Evolutionary conservation across 2,329 filamentous ascomycete species (phyloP).

Genomic region (Pestalotiopsis sp.): DNA sequence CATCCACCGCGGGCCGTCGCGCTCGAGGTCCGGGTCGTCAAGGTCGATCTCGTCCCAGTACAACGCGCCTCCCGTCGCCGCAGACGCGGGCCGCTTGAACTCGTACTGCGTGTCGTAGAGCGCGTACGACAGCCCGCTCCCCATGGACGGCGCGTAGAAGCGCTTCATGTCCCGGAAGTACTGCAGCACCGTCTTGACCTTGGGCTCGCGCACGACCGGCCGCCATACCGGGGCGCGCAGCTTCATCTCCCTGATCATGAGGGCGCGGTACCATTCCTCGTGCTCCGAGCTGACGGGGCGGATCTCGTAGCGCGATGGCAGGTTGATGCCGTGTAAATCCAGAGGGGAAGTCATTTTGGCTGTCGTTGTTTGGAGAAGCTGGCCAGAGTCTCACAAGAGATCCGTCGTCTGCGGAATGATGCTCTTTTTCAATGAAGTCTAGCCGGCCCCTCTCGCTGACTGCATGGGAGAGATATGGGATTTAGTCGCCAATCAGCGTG

Average conservation of each 20-base stretch:
- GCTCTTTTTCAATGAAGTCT: too few species aligned
- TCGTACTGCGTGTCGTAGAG: constrained; percentile 25
- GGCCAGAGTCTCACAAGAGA: too few species aligned
- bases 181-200: constrained; percentile 7
- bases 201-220: constrained; percentile 10
- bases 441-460: too few species aligned
- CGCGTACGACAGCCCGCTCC: constrained; percentile 24
- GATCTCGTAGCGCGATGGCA: constrained; percentile 10
- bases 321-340: constrained; percentile 5
- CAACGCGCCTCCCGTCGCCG: constrained; percentile 19
- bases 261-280: constrained; percentile 5
- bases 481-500: too few species aligned
- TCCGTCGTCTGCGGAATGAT: too few species aligned
- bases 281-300: constrained; percentile 5
- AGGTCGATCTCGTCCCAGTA: constrained; percentile 26
- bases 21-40: constrained; percentile 18
- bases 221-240: constrained; percentile 10
- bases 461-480: too few species aligned
- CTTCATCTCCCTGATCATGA: constrained; percentile 4
- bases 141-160: constrained; percentile 11
- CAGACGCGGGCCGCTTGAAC: constrained; percentile 21
- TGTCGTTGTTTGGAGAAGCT: not conserved
- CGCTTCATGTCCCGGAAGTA: not conserved
- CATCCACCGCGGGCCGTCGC: constrained; percentile 15
- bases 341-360: not conserved